phyloP scores from a whole-genome alignment of 768 basidiomycete genomes.

The Trametes coccinea region DNA sequence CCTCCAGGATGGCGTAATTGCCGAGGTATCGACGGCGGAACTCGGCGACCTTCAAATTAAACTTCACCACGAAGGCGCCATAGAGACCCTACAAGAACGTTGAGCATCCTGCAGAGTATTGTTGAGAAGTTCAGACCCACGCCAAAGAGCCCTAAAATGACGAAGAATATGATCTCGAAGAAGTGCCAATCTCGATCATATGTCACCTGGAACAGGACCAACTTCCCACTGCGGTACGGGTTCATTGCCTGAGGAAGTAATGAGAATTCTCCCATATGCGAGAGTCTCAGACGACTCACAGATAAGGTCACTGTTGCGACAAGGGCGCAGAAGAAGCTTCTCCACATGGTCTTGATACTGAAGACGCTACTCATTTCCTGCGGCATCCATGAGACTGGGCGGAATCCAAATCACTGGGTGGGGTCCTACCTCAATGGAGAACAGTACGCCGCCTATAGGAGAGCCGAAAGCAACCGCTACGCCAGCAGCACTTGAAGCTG shows the following conservation, averaged over 20 bases:
- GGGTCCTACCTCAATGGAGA: constrained; percentile 83
- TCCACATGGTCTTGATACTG: constrained; percentile 98
- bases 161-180: constrained; percentile 96
- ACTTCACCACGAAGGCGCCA: constrained; percentile 95
- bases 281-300: constrained; percentile 47
- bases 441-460: constrained; percentile 95
- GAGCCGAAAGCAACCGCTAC: constrained; percentile 99
- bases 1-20: constrained; percentile 85
- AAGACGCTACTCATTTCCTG: constrained; percentile 99
- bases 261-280: not conserved
- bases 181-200: constrained; percentile 99
- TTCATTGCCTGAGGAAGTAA: constrained; percentile 58
- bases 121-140: constrained; percentile 44
- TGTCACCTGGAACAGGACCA: constrained; percentile 97
- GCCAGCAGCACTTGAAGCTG: constrained; percentile 95
- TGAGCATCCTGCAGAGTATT: not conserved
- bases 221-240: constrained; percentile 95
- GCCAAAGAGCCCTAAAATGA: constrained; percentile 94
- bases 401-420: not conserved
- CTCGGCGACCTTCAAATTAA: constrained; percentile 92
- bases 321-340: constrained; percentile 94
- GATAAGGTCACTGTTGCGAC: constrained; percentile 96
- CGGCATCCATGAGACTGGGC: not conserved
- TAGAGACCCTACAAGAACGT: constrained; percentile 74
- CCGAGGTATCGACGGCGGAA: constrained; percentile 91